Base-by-base conservation (phyloP, 345 rosid genomes). In the Combretum micranthum region DNA sequence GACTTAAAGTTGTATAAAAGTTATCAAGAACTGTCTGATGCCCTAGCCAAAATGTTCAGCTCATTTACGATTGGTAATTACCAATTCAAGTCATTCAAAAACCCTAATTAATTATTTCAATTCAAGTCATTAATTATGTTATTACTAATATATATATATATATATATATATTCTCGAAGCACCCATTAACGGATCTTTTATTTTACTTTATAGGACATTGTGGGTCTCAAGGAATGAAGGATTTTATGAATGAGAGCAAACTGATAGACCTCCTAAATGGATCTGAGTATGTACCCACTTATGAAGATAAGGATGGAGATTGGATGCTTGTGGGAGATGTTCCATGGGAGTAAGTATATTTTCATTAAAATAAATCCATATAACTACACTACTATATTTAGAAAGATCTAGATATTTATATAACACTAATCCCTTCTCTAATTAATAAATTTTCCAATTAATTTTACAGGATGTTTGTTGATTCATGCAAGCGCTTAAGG, bases 271-370 rank as follows among this genome's bases (percentile, higher is more conserved):
- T 88, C 43, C 65, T 88, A 70, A 88, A 81, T 52, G 84, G 90
- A 42, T 83, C 96, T 47, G 93, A 88, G 19, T 88, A 81, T 64
- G 93, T 88, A 43, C 93, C 96, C 8, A 74, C 86, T 43, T 88
- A 83, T 54, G 88, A 88, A 71, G 96, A 88, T 71, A 88, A 81
- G 73, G 96, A 88, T 69, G 90, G 93, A 15, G 96, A 88, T 57
- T 88, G 96, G 93, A 88, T 88, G 96, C 90, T 88, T 15, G 88
- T 88, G 4, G 96, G 93, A 16, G 96, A 88, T 75, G 96, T 85
- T n/a, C 96, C 96, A 2, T 88, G 96, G 96, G 78, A 72, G 96
- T 85, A 75, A 76, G 96, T 60, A 19, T 42, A 20, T 14, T 12
- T 44, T 15, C 20, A 5, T 32, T 32, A 32, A 32, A 32, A 32